These are phyloP conservation scores for Neurospora sp. DNA, from an alignment of 495 filamentous ascomycete species.

Conservation along the genomic window DNA sequence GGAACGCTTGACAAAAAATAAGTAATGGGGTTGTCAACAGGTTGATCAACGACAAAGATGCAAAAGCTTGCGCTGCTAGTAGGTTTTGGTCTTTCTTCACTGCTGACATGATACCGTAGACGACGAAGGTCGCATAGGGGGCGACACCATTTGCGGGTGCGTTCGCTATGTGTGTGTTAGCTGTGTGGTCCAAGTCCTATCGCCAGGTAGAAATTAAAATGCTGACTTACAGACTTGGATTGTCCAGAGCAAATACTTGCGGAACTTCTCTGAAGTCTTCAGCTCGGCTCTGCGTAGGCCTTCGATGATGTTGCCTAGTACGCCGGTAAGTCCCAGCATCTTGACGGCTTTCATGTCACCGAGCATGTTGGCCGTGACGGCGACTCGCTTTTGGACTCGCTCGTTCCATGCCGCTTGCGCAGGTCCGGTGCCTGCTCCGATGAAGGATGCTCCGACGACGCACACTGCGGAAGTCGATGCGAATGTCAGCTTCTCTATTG, in stretches of 20 bases:
- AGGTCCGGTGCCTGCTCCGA: constrained; percentile 26
- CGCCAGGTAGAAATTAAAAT: not conserved
- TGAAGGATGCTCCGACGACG: constrained; percentile 4
- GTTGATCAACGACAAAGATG: constrained; percentile 46
- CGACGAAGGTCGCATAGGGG: constrained; percentile 18
- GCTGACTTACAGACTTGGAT: constrained; percentile 9
- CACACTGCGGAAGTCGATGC: not conserved
- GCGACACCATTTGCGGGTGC: constrained; percentile 32
- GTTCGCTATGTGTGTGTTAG: not conserved
- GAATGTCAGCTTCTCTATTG: not conserved
- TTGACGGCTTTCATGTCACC: constrained; percentile 34
- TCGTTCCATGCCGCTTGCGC: constrained; percentile 29
- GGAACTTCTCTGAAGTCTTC: constrained; percentile 43
- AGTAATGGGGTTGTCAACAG: constrained; percentile 45
- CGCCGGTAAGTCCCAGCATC: constrained; percentile 27
- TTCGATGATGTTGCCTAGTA: constrained; percentile 28
- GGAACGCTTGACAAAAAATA: constrained; percentile 43
- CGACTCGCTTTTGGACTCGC: constrained; percentile 24
- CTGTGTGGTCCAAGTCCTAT: not conserved
- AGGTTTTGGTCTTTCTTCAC: constrained; percentile 20
- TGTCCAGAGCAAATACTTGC: constrained; percentile 31
- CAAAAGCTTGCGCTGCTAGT: constrained; percentile 40
- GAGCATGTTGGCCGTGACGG: constrained; percentile 26
- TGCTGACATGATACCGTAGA: constrained; percentile 19
- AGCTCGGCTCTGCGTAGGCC: constrained; percentile 42